These are phyloP conservation scores for Larix kaempferi DNA, from an alignment of 75 land plant genomes.

Conservation along the genomic window DNA sequence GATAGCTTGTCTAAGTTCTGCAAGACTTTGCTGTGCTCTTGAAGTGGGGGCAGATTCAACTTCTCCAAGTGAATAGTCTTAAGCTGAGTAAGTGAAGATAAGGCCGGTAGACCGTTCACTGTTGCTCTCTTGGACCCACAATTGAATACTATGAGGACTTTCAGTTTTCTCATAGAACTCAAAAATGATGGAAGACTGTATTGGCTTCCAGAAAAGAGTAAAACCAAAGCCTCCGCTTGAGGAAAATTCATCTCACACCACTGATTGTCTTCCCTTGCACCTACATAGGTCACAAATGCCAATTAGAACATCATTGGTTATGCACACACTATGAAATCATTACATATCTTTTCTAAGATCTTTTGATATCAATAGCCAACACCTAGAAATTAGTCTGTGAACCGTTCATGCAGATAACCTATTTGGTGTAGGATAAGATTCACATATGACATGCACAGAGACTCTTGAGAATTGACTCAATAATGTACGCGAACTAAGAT, in stretches of 20 bases:
- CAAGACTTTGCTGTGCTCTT: constrained; percentile 15
- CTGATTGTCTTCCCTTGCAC: constrained; percentile 48
- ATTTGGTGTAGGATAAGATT: no score
- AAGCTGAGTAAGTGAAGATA: constrained; percentile 29
- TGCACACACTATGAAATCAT: no score
- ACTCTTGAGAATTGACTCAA: no score
- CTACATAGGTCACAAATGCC: constrained; percentile 14
- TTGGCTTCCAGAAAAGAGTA: constrained; percentile 32
- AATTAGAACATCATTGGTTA: no score
- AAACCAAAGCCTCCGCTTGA: constrained; percentile 39
- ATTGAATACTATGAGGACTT: constrained; percentile 40
- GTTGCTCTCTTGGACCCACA: constrained; percentile 19
- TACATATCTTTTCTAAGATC: no score
- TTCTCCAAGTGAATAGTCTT: constrained; percentile 60
- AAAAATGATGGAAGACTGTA: constrained; percentile 59
- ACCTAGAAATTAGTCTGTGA: no score
- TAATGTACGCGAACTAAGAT: no score
- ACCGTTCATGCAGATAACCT: no score
- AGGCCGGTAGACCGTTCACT: constrained; percentile 29
- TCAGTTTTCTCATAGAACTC: constrained; percentile 42
- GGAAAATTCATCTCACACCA: constrained; percentile 52
- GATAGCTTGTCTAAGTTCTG: constrained; percentile 33
- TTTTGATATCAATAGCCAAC: no score
- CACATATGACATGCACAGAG: no score
- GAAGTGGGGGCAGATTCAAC: constrained; percentile 20